These are phyloP conservation scores for Boletus reticulatus DNA, from an alignment of 768 basidiomycete genomes.

Conservation along the genomic window DNA sequence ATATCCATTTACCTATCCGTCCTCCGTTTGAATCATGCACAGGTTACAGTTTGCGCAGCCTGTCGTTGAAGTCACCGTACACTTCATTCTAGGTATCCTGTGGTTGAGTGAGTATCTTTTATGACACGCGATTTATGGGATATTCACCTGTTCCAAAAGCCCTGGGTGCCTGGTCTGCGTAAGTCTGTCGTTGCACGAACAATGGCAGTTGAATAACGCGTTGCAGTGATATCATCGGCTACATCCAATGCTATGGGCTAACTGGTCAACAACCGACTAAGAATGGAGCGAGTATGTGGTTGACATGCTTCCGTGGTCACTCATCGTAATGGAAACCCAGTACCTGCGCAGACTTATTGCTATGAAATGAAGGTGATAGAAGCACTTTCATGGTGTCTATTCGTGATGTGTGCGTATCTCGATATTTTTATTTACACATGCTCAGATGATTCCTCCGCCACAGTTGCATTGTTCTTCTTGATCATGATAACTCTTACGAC, in stretches of 20 bases:
- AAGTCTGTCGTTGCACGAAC: slow-evolving; percentile 22
- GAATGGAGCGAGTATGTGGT: slow-evolving; percentile 50
- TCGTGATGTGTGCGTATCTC: slow-evolving; percentile 44
- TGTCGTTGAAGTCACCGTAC: slow-evolving; percentile 50
- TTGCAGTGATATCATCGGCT: slow-evolving; percentile 66
- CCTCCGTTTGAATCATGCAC: slow-evolving; percentile 4
- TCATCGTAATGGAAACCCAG: slow-evolving; percentile 36
- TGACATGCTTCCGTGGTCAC: neutral
- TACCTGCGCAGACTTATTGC: slow-evolving; percentile 55
- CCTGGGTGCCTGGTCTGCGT: slow-evolving; percentile 77
- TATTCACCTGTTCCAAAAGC: slow-evolving; percentile 40
- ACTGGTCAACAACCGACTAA: slow-evolving; percentile 48
- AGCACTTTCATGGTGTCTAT: slow-evolving; percentile 76
- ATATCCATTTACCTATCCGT: neutral
- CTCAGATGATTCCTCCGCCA: neutral
- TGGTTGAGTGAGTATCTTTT: slow-evolving; percentile 60
- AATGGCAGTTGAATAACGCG: slow-evolving; percentile 2
- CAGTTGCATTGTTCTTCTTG: slow-evolving; percentile 49
- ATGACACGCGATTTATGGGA: neutral
- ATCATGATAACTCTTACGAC: slow-evolving; percentile 57
- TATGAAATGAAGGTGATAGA: slow-evolving; percentile 80
- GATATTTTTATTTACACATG: neutral
- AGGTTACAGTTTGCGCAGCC: slow-evolving; percentile 75
- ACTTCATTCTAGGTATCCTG: slow-evolving; percentile 56
- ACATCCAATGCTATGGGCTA: slow-evolving; percentile 55